Evolutionary conservation across 2,329 filamentous ascomycete genomes (phyloP), one percentile per base, ranked within the genome.

Genomic region (Clarireedia hainanense): DNA sequence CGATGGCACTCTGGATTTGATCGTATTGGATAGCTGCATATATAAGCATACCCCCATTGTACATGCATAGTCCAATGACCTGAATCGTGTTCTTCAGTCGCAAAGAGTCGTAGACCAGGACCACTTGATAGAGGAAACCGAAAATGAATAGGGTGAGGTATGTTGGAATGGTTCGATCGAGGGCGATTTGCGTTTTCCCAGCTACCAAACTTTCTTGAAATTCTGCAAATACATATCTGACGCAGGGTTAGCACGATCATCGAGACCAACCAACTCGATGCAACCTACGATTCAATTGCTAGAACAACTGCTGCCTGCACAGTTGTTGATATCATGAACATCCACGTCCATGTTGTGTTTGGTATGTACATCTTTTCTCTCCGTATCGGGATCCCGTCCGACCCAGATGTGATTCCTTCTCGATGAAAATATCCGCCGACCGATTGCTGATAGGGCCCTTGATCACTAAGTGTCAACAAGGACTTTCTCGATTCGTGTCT

Each of bases 51-150:
- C 90, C 92, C 34, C 94, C 73, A 72, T 99, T 97, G 74, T 94
- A 94, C 57, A 95, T 75, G 73, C 92, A 96, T 30, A 99, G 80
- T 46, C 94, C 94, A 64, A 99, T 97, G 70, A 97, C 80, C 72
- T 99, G 94, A 77, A 99, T 99, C 10, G 94, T 99, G 74, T 99
- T 99, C 73, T 96, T 96, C 69, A 92, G 78, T 60, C 91, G 85
- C 57, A 99, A 78, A 15, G 92, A 94, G 75, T 99, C 94, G 80
- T 91, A 97, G 12, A 94, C 88, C 52, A 99, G 78, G 27, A 95
- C 75, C 34, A 97, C 75, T 69, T 96, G 85, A 74, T 97, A 99
- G 57, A 99, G 72, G 74, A 95, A 97, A 59, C 90, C 94, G 71
- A 99, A 96, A 71, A 96, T 96, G 76, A 97, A 96, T 47, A 99